These are phyloP conservation scores for Globisporangium ultimum DNA, from an alignment of 352 stramenopile species.

Conservation along the genomic window DNA sequence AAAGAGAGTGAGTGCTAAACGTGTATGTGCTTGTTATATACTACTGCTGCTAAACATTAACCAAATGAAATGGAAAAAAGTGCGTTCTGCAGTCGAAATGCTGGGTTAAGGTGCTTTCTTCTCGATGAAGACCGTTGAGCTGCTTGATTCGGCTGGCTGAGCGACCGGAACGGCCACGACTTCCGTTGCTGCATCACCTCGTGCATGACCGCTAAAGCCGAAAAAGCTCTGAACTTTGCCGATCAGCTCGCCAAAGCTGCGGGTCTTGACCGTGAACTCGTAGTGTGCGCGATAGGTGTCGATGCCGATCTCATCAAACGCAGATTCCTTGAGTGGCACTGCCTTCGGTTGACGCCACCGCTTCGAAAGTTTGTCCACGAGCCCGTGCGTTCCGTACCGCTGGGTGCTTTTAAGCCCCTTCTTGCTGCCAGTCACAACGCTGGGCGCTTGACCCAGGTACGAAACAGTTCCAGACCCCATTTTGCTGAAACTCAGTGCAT, in stretches of 20 bases:
- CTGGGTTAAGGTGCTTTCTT: too few relatives aligned
- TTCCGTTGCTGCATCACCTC: background rate
- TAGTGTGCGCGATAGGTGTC: background rate
- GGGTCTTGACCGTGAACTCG: constrained; percentile 10
- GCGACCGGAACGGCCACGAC: too few relatives aligned
- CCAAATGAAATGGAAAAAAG: too few relatives aligned
- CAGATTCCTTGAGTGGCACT: constrained; percentile 9
- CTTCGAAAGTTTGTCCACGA: constrained; percentile 6
- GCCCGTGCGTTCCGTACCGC: background rate
- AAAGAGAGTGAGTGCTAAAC: background rate
- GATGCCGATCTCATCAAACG: constrained; percentile 12
- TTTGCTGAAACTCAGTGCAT: constrained; percentile 6
- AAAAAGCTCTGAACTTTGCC: constrained; percentile 3
- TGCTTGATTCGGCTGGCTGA: background rate
- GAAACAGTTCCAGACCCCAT: constrained; percentile 16
- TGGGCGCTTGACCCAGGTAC: constrained; percentile 15
- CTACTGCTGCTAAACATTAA: too few relatives aligned
- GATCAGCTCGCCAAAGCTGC: constrained; percentile 14
- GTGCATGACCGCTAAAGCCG: background rate
- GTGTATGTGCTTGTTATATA: too few relatives aligned
- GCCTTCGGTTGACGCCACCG: constrained; percentile 1
- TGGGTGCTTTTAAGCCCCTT: constrained; percentile 3
- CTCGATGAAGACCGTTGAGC: too few relatives aligned
- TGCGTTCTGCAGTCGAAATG: too few relatives aligned
- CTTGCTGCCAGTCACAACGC: background rate